Base-by-base conservation (phyloP, 225 moss, liverwort and hornwort species). In the Ulota crispa region DNA sequence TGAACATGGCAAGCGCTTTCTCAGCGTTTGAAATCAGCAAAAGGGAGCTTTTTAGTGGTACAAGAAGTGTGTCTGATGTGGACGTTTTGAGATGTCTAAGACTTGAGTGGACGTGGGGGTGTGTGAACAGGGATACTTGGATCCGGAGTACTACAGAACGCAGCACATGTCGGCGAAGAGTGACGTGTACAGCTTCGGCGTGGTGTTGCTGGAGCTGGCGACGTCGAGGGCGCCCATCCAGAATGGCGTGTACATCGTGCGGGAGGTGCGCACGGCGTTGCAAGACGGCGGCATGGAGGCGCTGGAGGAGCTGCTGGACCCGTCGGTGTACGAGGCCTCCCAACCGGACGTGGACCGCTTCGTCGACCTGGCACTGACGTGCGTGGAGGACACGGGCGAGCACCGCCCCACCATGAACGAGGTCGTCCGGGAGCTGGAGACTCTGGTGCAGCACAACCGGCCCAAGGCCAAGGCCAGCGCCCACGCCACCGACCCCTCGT, bases 111-210 rank as follows among this genome's bases (percentile, higher is more conserved):
- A 5, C 42, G 23, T 52, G 13, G 45, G 45, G 45, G 45, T 0
- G n/a, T 32, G 24, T 65, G 76, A 53, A 18, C 78, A 97, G 97
- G 97, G 97, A 8, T 97, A 97, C 62, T 73, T 99, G 36, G 96
- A 99, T 67, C 96, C 96, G 18, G 94, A 99, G 59, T 99, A 99
- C 80, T 94, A 90, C 82, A 86, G 81, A 78, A 91, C 93, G 12
- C 86, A 94, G 23, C 88, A 93, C 37, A 82, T 96, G 7, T 94
- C 96, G 9, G 92, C 89, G 50, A 99, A 92, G 92, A 92, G 91
- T 72, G 98, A 99, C 45, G 94, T 99, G 9, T 99, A 96, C 85
- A 92, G 93, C 68, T 99, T 96, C 64, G 98, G 97, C 45, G 91
- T 97, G 36, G 95, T 97, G 52, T 86, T 95, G 2, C 56, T 97